These are phyloP conservation scores for Chloris gayana DNA, from an alignment of 176 grass and related monocot genomes.

Conservation along the genomic window DNA sequence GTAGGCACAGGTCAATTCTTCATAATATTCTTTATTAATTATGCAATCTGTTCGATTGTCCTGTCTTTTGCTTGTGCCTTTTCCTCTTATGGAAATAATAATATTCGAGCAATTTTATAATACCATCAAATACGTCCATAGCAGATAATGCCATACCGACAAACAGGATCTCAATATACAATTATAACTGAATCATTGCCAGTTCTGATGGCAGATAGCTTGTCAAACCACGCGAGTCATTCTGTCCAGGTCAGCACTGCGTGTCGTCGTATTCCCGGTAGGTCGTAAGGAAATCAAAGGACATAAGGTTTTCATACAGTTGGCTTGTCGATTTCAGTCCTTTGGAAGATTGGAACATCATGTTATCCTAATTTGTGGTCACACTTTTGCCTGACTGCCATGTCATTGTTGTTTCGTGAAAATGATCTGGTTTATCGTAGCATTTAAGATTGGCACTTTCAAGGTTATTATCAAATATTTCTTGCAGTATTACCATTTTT, in stretches of 20 bases:
- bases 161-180: conserved; percentile 28
- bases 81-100: conserved; percentile 30
- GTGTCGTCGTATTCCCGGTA: conserved; percentile 45
- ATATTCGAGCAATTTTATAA: background rate
- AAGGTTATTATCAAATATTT: background rate
- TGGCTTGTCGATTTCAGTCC: conserved; percentile 30
- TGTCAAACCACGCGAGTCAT: conserved; percentile 42
- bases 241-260: conserved; percentile 27
- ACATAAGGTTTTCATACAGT: conserved; percentile 15
- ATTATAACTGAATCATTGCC: conserved; percentile 34
- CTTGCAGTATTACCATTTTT: conserved; percentile 5
- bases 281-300: conserved; percentile 33
- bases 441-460: background rate
- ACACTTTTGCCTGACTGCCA: background rate
- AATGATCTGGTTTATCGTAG: conserved; percentile 5
- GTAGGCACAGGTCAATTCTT: conserved; percentile 16
- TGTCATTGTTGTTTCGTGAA: conserved; percentile 16
- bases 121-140: background rate
- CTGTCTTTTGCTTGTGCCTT: background rate
- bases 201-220: conserved; percentile 37
- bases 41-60: background rate
- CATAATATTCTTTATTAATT: background rate
- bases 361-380: conserved; percentile 10
- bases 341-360: conserved; percentile 1
- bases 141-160: conserved; percentile 21